Conservation (phyloP, 208 protist genomes). For the Angomonas ambiguus region DNA sequence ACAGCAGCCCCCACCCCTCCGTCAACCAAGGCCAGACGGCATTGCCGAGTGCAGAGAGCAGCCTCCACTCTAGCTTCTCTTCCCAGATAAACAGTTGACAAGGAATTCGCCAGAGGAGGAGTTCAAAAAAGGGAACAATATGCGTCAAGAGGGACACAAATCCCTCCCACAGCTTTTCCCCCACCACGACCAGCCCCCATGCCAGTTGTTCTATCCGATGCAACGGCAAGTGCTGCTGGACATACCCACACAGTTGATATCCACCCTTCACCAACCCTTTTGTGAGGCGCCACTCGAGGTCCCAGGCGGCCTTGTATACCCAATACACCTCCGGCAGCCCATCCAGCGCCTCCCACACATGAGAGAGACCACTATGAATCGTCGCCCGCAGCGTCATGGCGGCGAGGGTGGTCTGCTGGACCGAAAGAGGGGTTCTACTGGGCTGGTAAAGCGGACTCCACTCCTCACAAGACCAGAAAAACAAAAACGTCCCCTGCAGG, state of each 20-base stretch:
- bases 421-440: too few relatives aligned
- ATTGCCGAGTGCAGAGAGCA: constrained; percentile 10
- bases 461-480: too few relatives aligned
- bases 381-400: constrained; percentile 25
- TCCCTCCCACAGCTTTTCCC: not conserved
- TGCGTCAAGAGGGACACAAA: not conserved
- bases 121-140: not conserved
- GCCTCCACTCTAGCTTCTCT: constrained; percentile 28
- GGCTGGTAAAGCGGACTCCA: too few relatives aligned
- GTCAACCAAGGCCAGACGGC: not conserved
- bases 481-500: too few relatives aligned
- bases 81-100: constrained; percentile 4
- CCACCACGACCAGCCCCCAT: not conserved
- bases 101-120: constrained; percentile 3
- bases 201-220: not conserved
- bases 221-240: not conserved
- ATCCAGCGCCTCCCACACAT: constrained; percentile 40
- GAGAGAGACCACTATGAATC: constrained; percentile 17
- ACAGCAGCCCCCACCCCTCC: not conserved
- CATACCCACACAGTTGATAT: constrained; percentile 3
- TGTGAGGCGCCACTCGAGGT: constrained; percentile 41
- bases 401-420: too few relatives aligned
- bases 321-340: constrained; percentile 60
- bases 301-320: constrained; percentile 36
- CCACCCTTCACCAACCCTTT: constrained; percentile 10